phyloP scores from a whole-genome alignment of 192 early-diverging fungal genomes.

The Thoreauomyces humboldtii region DNA sequence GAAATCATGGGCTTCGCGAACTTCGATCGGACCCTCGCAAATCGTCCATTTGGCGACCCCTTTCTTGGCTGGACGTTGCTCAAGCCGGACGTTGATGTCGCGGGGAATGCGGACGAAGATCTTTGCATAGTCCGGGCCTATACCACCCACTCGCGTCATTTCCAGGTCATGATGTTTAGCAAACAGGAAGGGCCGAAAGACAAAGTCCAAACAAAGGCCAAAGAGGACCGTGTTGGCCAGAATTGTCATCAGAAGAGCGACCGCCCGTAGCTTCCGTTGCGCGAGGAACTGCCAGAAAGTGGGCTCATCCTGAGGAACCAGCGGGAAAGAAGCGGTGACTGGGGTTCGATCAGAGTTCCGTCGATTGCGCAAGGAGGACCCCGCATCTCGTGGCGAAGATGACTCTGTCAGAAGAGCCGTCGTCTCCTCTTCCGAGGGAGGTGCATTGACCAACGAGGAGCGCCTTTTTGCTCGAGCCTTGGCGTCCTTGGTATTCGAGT shows the following conservation, averaged over 20 bases:
- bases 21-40: background rate
- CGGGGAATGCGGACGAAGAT: constrained; percentile 17
- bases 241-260: background rate
- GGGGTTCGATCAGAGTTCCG: constrained; percentile 1
- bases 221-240: constrained; percentile 20
- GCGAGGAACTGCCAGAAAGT: constrained; percentile 4
- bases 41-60: constrained; percentile 1
- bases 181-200: constrained; percentile 14
- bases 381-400: constrained; percentile 2
- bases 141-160: constrained; percentile 18
- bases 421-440: constrained; percentile 8
- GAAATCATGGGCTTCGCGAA: constrained; percentile 13
- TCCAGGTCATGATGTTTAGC: constrained; percentile 19
- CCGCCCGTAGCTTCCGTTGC: constrained; percentile 7
- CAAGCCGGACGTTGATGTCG: background rate
- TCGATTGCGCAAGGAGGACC: background rate
- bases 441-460: background rate
- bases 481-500: too few species aligned
- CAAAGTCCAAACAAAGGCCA: constrained; percentile 26
- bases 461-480: too few species aligned
- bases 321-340: background rate
- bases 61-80: background rate
- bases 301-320: background rate
- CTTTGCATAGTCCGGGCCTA: constrained; percentile 10
- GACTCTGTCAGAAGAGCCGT: constrained; percentile 3